Conservation (phyloP, 345 rosid genomes). For the Erysimum cheiranthoides region DNA sequence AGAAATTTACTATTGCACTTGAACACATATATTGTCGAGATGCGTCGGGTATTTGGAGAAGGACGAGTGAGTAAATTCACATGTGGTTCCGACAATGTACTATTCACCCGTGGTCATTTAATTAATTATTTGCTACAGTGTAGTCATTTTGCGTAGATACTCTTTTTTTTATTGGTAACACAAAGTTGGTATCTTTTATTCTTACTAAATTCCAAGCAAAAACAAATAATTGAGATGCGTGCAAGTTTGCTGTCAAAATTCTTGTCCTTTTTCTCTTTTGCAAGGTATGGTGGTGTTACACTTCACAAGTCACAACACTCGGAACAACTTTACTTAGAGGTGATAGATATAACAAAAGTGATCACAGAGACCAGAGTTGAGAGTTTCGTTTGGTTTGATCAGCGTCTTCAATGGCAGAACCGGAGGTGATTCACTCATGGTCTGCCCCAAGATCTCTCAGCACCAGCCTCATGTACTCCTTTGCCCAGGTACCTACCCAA, state of each 20-base stretch:
- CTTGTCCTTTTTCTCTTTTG: conserved; percentile 13
- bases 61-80: no score
- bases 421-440: conserved; percentile 81
- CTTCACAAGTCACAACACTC: conserved; percentile 17
- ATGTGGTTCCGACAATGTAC: no score
- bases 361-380: conserved; percentile 29
- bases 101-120: no score
- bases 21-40: no score
- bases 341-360: conserved; percentile 26
- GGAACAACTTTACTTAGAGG: not conserved
- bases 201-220: conserved; percentile 29
- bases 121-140: no score
- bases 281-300: not conserved
- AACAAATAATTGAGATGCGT: conserved; percentile 26
- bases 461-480: conserved; percentile 85
- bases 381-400: conserved; percentile 19
- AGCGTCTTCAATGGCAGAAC: conserved; percentile 40
- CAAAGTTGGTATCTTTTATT: conserved; percentile 1
- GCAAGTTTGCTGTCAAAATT: conserved; percentile 21
- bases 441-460: conserved; percentile 95
- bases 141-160: no score
- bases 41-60: no score
- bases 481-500: conserved; percentile 64
- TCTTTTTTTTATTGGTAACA: no score
- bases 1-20: no score